Percentiles rank a stretch among this genome's conserved stretches.
Conservation (phyloP, 2,329 filamentous ascomycete species). For the Beauveria brongniartii region DNA sequence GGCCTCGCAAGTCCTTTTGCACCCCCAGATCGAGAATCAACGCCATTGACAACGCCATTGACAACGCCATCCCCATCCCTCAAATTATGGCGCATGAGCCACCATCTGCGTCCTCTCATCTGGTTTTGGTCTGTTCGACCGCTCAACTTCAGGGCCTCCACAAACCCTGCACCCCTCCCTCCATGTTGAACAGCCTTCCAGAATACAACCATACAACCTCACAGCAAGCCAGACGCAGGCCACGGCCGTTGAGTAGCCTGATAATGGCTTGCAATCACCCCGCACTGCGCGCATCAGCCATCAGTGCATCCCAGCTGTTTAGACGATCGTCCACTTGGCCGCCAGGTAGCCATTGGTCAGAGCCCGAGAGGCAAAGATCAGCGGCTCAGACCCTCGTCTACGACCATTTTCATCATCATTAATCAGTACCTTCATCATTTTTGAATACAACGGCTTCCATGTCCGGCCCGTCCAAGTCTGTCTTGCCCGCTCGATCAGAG, state of each 20-base stretch:
- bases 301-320: not conserved
- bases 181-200: not conserved
- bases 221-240: not conserved
- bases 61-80: constrained; percentile 1
- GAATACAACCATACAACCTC: not conserved
- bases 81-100: not conserved
- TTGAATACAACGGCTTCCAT: not conserved
- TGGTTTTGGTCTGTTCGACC: not conserved
- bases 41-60: not conserved
- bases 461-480: not conserved
- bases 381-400: not conserved
- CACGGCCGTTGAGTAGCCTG: not conserved
- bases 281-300: not conserved
- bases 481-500: not conserved
- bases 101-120: constrained; percentile 9
- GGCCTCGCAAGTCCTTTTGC: constrained; percentile 1
- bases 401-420: not conserved
- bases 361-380: not conserved
- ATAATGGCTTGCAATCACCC: not conserved
- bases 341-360: not conserved
- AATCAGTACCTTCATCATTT: too few species aligned
- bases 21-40: constrained; percentile 5
- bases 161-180: not conserved
- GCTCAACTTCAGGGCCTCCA: not conserved
- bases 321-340: not conserved